phyloP scores from a whole-genome alignment of 768 basidiomycete genomes.

The Suillus lakei region DNA sequence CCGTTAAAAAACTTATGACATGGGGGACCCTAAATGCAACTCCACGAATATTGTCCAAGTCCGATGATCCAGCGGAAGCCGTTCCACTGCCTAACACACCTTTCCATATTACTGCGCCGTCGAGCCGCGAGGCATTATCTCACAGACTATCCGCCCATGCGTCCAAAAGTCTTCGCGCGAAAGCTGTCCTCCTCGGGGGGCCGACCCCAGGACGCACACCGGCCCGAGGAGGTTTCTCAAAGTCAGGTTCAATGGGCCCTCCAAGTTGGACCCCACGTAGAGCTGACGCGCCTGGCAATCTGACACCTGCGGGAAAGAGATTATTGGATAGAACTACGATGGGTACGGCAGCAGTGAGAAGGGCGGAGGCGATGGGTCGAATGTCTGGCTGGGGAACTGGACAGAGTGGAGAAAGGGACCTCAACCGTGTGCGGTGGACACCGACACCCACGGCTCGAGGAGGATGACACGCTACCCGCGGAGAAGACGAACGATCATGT shows the following conservation, averaged over 20 bases:
- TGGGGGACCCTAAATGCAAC: conserved; percentile 95
- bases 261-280: conserved; percentile 81
- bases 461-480: conserved; percentile 26
- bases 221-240: conserved; percentile 34
- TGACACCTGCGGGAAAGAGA: conserved; percentile 87
- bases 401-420: conserved; percentile 59
- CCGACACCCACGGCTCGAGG: conserved; percentile 63
- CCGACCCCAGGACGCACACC: conserved; percentile 37
- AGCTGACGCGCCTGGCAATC: conserved; percentile 69
- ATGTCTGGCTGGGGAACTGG: conserved; percentile 57
- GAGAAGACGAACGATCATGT: conserved; percentile 18
- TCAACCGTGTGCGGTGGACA: conserved; percentile 77
- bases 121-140: conserved; percentile 81
- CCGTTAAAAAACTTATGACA: conserved; percentile 94
- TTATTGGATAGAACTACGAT: conserved; percentile 75
- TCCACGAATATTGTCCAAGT: conserved; percentile 79
- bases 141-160: conserved; percentile 84
- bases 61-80: conserved; percentile 55
- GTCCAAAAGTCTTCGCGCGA: conserved; percentile 76
- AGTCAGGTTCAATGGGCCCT: conserved; percentile 73
- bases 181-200: conserved; percentile 65
- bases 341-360: conserved; percentile 62
- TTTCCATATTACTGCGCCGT: conserved; percentile 79
- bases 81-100: conserved; percentile 56
- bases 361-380: conserved; percentile 71